Percentiles rank a stretch among this genome's conserved stretches.
Evolutionary conservation across 2,329 filamentous ascomycete species (phyloP).

Genomic region (Coniochaeta prunicola): DNA sequence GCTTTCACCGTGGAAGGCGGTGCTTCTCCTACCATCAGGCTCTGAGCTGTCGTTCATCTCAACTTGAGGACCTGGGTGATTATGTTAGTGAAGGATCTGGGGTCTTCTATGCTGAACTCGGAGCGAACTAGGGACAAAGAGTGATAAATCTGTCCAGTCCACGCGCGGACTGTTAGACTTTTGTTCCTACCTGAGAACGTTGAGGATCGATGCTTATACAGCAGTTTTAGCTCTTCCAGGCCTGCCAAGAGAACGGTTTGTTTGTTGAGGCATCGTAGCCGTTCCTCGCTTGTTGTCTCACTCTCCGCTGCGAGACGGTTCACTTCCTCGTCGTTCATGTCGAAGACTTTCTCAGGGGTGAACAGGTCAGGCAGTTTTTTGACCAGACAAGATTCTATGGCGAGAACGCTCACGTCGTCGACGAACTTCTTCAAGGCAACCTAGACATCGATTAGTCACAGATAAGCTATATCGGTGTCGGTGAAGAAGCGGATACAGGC

Average conservation of each 20-base stretch:
- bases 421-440: constrained; percentile 18
- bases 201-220: constrained; percentile 10
- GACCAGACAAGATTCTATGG: constrained; percentile 17
- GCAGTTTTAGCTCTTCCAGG: constrained; percentile 6
- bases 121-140: too few species aligned
- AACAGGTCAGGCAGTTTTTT: constrained; percentile 13
- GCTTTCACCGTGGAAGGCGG: too few species aligned
- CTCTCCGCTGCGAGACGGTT: constrained; percentile 14
- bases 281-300: constrained; percentile 8
- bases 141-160: too few species aligned
- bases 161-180: too few species aligned
- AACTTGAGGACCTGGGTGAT: too few species aligned
- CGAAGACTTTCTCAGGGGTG: constrained; percentile 12
- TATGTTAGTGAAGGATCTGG: too few species aligned
- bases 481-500: too few species aligned
- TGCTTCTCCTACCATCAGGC: too few species aligned
- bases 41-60: too few species aligned
- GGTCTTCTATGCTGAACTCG: too few species aligned
- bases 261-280: constrained; percentile 17
- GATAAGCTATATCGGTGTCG: too few species aligned
- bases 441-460: too few species aligned
- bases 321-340: constrained; percentile 11
- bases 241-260: constrained; percentile 12
- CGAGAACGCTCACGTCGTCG: constrained; percentile 17
- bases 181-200: neutral